phyloP scores from a whole-genome alignment of 2,329 filamentous ascomycete genomes.

The Aspergillus novoparasiticus region DNA sequence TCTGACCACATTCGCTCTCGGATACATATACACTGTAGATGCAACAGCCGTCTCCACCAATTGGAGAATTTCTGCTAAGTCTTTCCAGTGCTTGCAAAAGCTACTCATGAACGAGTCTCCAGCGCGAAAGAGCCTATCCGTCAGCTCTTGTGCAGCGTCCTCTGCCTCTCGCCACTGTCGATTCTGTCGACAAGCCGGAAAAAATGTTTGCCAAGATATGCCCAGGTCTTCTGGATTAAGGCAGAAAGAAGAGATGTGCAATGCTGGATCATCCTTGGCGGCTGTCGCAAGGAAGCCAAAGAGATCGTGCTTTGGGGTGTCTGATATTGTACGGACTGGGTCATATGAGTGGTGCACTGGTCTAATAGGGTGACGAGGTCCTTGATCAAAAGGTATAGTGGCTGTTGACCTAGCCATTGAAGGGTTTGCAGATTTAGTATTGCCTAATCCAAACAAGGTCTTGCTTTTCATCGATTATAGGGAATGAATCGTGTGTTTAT shows the following conservation, averaged over 20 bases:
- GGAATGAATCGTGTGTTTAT: neutral
- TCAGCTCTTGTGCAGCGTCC: neutral
- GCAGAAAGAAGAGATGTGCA: neutral
- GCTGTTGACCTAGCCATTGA: neutral
- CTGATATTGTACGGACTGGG: neutral
- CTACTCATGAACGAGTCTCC: neutral
- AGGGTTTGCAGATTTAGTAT: neutral
- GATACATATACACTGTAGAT: neutral
- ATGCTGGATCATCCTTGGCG: neutral
- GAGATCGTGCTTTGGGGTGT: neutral
- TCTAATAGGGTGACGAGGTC: neutral
- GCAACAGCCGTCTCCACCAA: neutral
- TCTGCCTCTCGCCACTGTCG: neutral
- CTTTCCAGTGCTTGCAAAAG: neutral
- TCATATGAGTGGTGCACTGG: neutral
- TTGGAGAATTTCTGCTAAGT: neutral
- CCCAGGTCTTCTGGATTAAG: neutral
- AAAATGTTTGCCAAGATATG: neutral
- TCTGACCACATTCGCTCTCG: neutral
- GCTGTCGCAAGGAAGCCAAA: neutral
- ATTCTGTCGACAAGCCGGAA: conserved; percentile 1
- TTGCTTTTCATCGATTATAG: neutral
- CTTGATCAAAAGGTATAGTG: neutral
- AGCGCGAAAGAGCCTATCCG: neutral
- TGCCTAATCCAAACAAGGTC: no score